Evolutionary conservation across 2,329 filamentous ascomycete genomes (phyloP).

Genomic region (Ceratocystis cacaofunesta): DNA sequence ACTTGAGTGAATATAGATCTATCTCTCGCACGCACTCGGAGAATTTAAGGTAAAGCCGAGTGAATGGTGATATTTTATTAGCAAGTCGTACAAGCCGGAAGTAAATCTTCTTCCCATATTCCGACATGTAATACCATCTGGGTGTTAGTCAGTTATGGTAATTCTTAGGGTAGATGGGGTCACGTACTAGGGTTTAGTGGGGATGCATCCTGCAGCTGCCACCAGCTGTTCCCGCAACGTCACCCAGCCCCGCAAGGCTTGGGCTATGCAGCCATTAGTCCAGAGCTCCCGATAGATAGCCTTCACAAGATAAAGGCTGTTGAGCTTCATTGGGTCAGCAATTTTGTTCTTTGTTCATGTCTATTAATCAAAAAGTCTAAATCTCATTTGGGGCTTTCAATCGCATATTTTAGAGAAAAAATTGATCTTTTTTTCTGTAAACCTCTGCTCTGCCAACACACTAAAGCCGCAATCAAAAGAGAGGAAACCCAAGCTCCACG

Average conservation of each 20-base stretch:
- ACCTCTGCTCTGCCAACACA: background rate
- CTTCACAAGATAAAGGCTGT: background rate
- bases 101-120: background rate
- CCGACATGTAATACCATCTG: background rate
- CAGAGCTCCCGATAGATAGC: constrained; percentile 3
- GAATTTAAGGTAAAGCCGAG: background rate
- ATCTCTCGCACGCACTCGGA: background rate
- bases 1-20: background rate
- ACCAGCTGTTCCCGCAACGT: background rate
- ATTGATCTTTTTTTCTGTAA: background rate
- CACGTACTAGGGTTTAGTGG: background rate
- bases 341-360: background rate
- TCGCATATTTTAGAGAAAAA: background rate
- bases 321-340: background rate
- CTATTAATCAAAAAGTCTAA: background rate
- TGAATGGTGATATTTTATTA: background rate
- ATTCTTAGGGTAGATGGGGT: background rate
- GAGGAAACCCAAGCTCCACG: background rate
- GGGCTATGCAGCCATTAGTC: background rate
- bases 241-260: constrained; percentile 14
- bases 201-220: background rate
- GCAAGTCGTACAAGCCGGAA: background rate
- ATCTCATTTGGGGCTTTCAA: background rate
- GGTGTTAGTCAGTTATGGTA: no score
- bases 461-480: constrained; percentile 6